A percentile compares a stretch with the other conserved stretches of the same genome.
These are phyloP conservation scores for Puccinia triticina DNA, from an alignment of 1,284 basidiomycete genomes.

Conservation along the genomic window DNA sequence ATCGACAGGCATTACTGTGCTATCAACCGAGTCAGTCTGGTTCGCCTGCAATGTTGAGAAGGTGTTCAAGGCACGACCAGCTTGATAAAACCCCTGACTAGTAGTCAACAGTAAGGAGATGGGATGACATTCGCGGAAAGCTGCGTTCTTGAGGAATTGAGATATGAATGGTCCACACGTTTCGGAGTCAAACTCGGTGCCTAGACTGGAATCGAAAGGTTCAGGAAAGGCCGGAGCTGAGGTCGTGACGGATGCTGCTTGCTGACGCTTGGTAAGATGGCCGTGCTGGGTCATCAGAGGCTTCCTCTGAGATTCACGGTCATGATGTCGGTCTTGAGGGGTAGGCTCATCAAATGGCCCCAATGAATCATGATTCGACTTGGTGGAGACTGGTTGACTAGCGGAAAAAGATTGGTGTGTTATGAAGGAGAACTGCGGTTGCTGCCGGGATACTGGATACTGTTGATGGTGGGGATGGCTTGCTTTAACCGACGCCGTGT, in stretches of 20 bases:
- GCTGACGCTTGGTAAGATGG: slow-evolving; percentile 6
- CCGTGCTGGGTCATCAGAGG: background rate
- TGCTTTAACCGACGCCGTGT: background rate
- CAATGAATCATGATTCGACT: background rate
- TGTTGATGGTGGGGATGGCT: background rate
- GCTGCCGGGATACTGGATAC: background rate
- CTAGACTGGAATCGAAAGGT: slow-evolving; percentile 35
- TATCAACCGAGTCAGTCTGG: background rate
- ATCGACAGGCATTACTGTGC: background rate
- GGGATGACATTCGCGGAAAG: slow-evolving; percentile 23
- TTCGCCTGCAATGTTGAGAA: background rate
- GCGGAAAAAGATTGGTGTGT: background rate
- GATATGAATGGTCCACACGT: slow-evolving; percentile 31
- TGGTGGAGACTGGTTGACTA: background rate
- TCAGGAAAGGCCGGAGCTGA: background rate
- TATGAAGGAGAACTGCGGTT: background rate
- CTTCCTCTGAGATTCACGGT: background rate
- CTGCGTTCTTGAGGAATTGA: background rate
- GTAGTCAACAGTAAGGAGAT: slow-evolving; percentile 27
- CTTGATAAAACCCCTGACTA: slow-evolving; percentile 18
- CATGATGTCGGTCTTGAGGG: background rate
- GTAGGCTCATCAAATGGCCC: background rate
- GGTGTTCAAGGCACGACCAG: background rate
- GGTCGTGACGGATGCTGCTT: background rate
- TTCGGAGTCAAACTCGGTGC: slow-evolving; percentile 10